A percentile compares a stretch with the other conserved stretches of the same genome.
phyloP scores from a whole-genome alignment of 148 eudicot genomes.

The Spergularia bocconei region DNA sequence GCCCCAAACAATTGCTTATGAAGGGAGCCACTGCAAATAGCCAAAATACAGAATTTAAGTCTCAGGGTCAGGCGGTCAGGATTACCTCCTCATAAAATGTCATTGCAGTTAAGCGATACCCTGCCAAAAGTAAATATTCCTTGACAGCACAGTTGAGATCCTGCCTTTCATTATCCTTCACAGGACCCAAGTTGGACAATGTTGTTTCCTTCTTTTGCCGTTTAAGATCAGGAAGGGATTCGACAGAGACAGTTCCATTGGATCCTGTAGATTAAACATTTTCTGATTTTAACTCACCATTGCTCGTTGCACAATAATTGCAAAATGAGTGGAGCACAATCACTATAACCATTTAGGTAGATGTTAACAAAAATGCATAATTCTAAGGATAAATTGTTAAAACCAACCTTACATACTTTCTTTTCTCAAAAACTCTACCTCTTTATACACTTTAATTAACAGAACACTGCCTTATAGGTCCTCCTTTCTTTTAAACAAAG shows the following conservation, averaged over 20 bases:
- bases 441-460: no score
- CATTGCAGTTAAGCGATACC: slow-evolving; percentile 97
- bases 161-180: slow-evolving; percentile 78
- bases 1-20: not conserved
- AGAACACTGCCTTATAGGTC: no score
- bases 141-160: slow-evolving; percentile 95
- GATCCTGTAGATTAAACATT: slow-evolving; percentile 29
- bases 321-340: not conserved
- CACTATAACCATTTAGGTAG: not conserved
- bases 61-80: slow-evolving; percentile 1
- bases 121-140: slow-evolving; percentile 90
- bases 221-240: slow-evolving; percentile 42
- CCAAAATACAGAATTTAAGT: slow-evolving; percentile 1
- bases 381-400: not conserved
- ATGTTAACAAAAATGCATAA: not conserved
- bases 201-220: slow-evolving; percentile 49
- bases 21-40: not conserved
- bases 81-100: slow-evolving; percentile 98
- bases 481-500: no score
- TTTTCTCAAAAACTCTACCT: no score
- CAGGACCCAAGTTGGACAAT: slow-evolving; percentile 72
- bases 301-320: not conserved
- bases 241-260: slow-evolving; percentile 40
- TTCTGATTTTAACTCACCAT: not conserved
- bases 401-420: no score